Conservation (phyloP, 169 alveolate species). For the Besnoitia besnoiti region DNA sequence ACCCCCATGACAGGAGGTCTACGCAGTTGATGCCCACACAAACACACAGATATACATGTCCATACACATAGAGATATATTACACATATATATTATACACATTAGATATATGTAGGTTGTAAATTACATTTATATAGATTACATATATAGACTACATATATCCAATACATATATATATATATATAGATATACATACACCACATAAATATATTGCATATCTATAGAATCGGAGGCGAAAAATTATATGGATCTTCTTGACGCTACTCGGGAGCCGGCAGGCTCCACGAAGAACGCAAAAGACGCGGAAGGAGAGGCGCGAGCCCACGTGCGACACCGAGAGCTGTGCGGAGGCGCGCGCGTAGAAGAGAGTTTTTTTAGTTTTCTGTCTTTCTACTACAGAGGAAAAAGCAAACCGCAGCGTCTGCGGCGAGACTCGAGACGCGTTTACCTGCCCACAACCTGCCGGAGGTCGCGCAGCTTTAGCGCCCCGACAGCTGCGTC, state of each 20-base stretch:
- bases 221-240: too few relatives aligned
- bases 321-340: too few relatives aligned
- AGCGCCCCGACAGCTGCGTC: conserved; percentile 32
- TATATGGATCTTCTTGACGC: too few relatives aligned
- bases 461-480: conserved; percentile 49
- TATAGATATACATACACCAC: neutral
- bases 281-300: too few relatives aligned
- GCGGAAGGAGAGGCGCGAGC: too few relatives aligned
- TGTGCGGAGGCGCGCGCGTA: too few relatives aligned
- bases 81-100: too few relatives aligned
- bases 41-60: neutral
- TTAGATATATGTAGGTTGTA: neutral
- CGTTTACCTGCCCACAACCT: conserved; percentile 33
- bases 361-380: too few relatives aligned
- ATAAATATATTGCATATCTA: too few relatives aligned
- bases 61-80: neutral
- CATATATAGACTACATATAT: neutral
- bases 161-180: neutral
- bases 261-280: too few relatives aligned
- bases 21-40: neutral
- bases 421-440: neutral
- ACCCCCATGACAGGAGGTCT: too few relatives aligned
- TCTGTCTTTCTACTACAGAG: neutral
- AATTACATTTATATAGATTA: neutral
- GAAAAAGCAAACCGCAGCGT: neutral